Conservation (phyloP, 352 stramenopile genomes). For the Thalassiosira sp. region DNA sequence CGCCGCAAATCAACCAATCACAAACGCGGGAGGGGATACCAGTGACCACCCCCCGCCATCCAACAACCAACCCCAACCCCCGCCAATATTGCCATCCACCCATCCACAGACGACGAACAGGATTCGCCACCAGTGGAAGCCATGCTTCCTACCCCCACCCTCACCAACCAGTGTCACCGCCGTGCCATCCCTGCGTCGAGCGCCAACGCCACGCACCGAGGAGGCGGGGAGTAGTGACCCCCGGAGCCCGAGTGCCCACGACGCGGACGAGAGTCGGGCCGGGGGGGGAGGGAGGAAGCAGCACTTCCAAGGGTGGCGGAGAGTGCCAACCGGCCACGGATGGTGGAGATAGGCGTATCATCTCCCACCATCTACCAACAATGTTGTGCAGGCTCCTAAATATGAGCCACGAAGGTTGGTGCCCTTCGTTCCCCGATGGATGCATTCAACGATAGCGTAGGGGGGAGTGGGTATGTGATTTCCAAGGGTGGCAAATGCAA, state of each 20-base stretch:
- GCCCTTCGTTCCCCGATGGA: neutral
- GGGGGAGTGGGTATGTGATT: neutral
- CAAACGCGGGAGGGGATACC: neutral
- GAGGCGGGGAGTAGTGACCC: neutral
- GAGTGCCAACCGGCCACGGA: neutral
- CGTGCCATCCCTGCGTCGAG: neutral
- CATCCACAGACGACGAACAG: neutral
- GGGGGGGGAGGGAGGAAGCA: neutral
- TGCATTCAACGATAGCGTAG: neutral
- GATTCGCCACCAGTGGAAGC: neutral
- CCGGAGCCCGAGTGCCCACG: neutral
- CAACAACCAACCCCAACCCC: neutral
- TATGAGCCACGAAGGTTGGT: neutral
- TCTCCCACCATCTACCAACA: neutral
- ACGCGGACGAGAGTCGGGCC: neutral
- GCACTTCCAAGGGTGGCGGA: neutral
- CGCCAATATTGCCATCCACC: neutral
- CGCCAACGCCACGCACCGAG: neutral
- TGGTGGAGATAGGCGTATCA: neutral
- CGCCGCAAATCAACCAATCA: constrained; percentile 1
- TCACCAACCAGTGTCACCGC: neutral
- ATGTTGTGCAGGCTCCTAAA: neutral
- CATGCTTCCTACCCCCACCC: neutral
- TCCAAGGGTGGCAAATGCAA: neutral
- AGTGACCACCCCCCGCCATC: neutral